Evolutionary conservation across 139 green algal genomes (phyloP).

Genomic region (Coelastrella sp.): DNA sequence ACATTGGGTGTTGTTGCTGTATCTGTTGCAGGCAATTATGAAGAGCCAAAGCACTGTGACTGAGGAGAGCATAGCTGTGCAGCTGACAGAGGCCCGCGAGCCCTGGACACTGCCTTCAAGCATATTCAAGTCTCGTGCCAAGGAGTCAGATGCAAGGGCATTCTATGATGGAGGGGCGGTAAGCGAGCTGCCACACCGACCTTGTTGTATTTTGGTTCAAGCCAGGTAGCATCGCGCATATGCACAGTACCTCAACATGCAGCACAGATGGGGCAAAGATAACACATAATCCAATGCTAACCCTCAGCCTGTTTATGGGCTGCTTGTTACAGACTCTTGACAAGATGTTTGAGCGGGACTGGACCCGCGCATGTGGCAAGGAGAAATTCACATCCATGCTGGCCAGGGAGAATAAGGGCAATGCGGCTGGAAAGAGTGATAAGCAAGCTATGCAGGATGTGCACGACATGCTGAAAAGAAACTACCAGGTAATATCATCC

Average conservation of each 20-base stretch:
- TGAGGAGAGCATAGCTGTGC: conserved; percentile 65
- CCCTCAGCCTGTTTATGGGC: no score
- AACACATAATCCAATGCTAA: no score
- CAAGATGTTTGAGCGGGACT: conserved; percentile 82
- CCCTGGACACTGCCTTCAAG: conserved; percentile 75
- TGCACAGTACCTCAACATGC: background rate
- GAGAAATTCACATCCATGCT: conserved; percentile 85
- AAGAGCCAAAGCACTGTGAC: conserved; percentile 64
- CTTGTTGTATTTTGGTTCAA: background rate
- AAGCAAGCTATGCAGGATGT: conserved; percentile 67
- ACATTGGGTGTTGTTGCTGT: background rate
- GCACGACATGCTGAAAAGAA: conserved; percentile 68
- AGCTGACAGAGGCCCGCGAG: conserved; percentile 60
- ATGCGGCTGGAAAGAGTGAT: conserved; percentile 63
- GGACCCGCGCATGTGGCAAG: conserved; percentile 69
- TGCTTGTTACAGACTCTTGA: conserved; percentile 55
- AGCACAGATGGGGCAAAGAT: background rate
- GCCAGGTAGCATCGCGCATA: background rate
- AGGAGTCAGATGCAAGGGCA: conserved; percentile 68
- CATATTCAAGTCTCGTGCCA: conserved; percentile 78
- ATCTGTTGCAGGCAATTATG: conserved; percentile 59
- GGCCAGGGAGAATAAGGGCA: conserved; percentile 72
- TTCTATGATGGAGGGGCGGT: conserved; percentile 70
- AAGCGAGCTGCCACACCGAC: background rate
- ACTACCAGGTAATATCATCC: conserved; percentile 57